Conservation (phyloP, 306 rosid genomes). For the Notholithocarpus densiflorus region DNA sequence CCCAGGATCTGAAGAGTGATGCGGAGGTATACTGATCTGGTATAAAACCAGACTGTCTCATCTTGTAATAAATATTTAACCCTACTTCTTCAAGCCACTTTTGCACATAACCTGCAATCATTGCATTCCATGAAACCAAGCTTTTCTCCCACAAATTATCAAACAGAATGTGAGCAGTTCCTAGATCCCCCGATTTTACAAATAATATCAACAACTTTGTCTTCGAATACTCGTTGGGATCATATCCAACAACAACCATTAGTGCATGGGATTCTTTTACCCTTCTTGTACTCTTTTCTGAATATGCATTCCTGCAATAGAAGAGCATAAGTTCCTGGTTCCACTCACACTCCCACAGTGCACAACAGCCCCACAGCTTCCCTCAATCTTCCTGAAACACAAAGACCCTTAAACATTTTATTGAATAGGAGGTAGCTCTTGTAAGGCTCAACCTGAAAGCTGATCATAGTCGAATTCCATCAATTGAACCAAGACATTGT, state of each 20-base stretch:
- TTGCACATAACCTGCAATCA: slow-evolving; percentile 59
- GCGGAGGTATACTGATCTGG: slow-evolving; percentile 81
- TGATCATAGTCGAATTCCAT: slow-evolving; percentile 40
- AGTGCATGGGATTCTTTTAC: slow-evolving; percentile 61
- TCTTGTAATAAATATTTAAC: slow-evolving; percentile 44
- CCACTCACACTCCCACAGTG: slow-evolving; percentile 28
- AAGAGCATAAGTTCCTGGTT: slow-evolving; percentile 53
- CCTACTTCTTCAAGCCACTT: slow-evolving; percentile 54
- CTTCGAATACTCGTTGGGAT: slow-evolving; percentile 51
- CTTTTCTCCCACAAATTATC: slow-evolving; percentile 41
- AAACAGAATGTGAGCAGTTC: slow-evolving; percentile 49
- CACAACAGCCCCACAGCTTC: slow-evolving; percentile 65
- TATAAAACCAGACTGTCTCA: slow-evolving; percentile 63
- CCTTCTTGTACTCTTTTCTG: slow-evolving; percentile 54
- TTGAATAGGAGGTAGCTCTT: slow-evolving; percentile 32
- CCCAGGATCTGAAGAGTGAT: slow-evolving; percentile 72
- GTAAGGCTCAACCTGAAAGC: slow-evolving; percentile 68
- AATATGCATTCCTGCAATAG: slow-evolving; percentile 75
- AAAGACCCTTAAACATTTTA: slow-evolving; percentile 45
- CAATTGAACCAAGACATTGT: slow-evolving; percentile 22
- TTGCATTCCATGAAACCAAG: slow-evolving; percentile 67
- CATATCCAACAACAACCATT: slow-evolving; percentile 56
- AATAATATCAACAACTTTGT: slow-evolving; percentile 58
- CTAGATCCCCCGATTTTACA: slow-evolving; percentile 58
- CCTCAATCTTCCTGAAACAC: slow-evolving; percentile 54